Evolutionary conservation across 495 filamentous ascomycete species (phyloP).

Genomic region (Aspergillus taichungensis): DNA sequence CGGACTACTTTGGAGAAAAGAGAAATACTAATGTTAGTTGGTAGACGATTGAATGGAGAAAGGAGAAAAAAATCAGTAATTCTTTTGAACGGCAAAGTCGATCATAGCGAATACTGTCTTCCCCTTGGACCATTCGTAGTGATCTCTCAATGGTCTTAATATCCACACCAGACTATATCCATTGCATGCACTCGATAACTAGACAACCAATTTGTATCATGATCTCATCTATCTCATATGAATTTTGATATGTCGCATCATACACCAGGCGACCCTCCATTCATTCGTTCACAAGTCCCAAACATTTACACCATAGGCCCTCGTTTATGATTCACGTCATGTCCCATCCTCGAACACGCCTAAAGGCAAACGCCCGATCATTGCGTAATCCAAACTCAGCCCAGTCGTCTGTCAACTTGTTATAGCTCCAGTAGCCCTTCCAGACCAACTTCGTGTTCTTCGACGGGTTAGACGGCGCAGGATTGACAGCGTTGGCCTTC

Average conservation of each 20-base stretch:
- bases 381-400: conserved; percentile 76
- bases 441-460: conserved; percentile 79
- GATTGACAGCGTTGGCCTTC: conserved; percentile 22
- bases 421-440: conserved; percentile 90
- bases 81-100: background rate
- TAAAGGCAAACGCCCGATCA: conserved; percentile 80
- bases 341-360: conserved; percentile 56
- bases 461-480: conserved; percentile 23
- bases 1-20: no score
- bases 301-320: background rate
- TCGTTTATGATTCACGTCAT: conserved; percentile 18
- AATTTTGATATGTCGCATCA: no score
- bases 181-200: no score
- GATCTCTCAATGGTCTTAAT: no score
- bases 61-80: no score
- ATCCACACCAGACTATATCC: no score
- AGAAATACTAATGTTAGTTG: no score
- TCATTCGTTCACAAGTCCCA: background rate
- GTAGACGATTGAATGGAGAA: no score
- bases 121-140: background rate
- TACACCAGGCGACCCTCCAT: background rate
- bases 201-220: no score
- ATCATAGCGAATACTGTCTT: no score
- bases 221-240: no score
- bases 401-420: conserved; percentile 82